Conservation (phyloP, 805 yeast genomes). For the Grigorovia humatica region DNA sequence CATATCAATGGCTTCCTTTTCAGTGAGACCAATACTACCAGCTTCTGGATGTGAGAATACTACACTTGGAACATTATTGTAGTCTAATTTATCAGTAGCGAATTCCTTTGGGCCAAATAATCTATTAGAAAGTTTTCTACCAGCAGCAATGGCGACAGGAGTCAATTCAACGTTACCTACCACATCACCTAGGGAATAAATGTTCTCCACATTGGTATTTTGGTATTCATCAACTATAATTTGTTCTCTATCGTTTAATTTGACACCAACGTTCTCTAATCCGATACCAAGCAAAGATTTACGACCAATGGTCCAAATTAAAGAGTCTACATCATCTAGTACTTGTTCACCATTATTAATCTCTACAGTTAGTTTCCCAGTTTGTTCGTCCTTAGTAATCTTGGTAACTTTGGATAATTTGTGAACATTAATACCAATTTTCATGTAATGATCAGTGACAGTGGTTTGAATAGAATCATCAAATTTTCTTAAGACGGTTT, state of each 20-base stretch:
- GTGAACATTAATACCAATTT: constrained; percentile 74
- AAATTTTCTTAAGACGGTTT: constrained; percentile 78
- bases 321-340: constrained; percentile 65
- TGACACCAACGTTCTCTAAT: constrained; percentile 64
- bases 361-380: constrained; percentile 41
- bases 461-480: constrained; percentile 73
- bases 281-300: constrained; percentile 64
- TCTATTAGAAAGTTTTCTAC: constrained; percentile 86
- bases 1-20: constrained; percentile 63
- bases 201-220: constrained; percentile 57
- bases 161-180: constrained; percentile 89
- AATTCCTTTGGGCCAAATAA: constrained; percentile 71
- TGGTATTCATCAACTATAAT: constrained; percentile 82
- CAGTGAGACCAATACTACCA: constrained; percentile 84
- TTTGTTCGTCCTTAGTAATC: constrained; percentile 36
- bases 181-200: constrained; percentile 89
- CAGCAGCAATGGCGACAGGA: constrained; percentile 98
- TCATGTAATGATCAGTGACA: constrained; percentile 68
- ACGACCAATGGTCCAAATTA: constrained; percentile 95
- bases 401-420: constrained; percentile 46
- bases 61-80: constrained; percentile 82
- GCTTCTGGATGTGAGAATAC: constrained; percentile 98
- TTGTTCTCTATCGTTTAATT: constrained; percentile 49
- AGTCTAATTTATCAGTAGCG: constrained; percentile 73
- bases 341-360: constrained; percentile 31